A percentile compares a stretch with the other conserved stretches of the same genome.
These are phyloP conservation scores for Wickerhamiella galacta DNA, from an alignment of 805 yeast species.

Conservation along the genomic window DNA sequence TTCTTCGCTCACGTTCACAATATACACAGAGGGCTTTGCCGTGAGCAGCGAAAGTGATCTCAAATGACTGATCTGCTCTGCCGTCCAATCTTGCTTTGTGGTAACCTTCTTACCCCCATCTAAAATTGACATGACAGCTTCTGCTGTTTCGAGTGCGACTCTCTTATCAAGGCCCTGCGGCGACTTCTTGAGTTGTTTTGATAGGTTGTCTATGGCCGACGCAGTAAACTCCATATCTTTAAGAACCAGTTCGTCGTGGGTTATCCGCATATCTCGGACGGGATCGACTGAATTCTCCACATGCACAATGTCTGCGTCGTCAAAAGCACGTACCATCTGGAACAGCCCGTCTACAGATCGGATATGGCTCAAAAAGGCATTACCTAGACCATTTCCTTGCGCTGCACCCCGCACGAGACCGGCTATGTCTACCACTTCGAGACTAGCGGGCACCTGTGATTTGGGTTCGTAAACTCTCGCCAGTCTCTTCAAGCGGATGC, in stretches of 20 bases:
- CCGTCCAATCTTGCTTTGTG: conserved; percentile 36
- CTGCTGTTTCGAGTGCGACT: conserved; percentile 24
- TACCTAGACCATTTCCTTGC: conserved; percentile 57
- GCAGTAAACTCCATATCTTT: conserved; percentile 53
- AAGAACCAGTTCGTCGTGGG: conserved; percentile 44
- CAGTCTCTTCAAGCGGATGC: conserved; percentile 68
- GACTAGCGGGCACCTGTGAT: conserved; percentile 33
- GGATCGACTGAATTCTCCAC: conserved; percentile 51
- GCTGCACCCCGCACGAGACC: conserved; percentile 52
- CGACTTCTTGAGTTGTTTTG: conserved; percentile 27
- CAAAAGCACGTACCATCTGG: conserved; percentile 51
- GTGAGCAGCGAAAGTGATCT: conserved; percentile 52
- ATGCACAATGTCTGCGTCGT: conserved; percentile 49
- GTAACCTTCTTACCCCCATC: conserved; percentile 51
- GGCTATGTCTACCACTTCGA: conserved; percentile 51
- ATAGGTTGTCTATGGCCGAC: conserved; percentile 38
- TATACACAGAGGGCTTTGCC: conserved; percentile 72
- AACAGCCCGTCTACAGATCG: conserved; percentile 56
- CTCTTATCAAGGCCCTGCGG: conserved; percentile 32
- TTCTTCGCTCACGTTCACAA: conserved; percentile 54
- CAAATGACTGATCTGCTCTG: conserved; percentile 28
- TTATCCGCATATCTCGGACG: conserved; percentile 43
- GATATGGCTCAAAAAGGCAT: conserved; percentile 51
- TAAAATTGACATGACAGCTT: conserved; percentile 28
- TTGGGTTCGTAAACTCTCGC: conserved; percentile 39